Percentiles rank a stretch among this genome's conserved stretches.
These are phyloP conservation scores for Sutorius eximius DNA, from an alignment of 1,284 basidiomycete genomes.

Conservation along the genomic window DNA sequence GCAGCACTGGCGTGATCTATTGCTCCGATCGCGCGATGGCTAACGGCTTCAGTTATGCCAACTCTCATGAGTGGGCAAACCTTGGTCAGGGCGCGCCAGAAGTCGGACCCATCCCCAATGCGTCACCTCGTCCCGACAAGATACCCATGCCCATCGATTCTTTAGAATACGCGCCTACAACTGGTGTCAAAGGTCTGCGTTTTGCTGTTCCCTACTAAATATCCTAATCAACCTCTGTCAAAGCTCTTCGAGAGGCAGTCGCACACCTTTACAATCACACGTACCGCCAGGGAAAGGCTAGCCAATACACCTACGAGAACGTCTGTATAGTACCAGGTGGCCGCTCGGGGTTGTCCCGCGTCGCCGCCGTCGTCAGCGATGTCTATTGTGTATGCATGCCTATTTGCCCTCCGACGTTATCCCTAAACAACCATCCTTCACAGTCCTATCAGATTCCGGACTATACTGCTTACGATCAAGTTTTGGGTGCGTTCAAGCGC, in stretches of 20 bases:
- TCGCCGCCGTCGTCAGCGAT: conserved; percentile 88
- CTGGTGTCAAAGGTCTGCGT: conserved; percentile 76
- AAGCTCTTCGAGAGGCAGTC: conserved; percentile 67
- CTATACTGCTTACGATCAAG: conserved; percentile 85
- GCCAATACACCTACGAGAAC: conserved; percentile 89
- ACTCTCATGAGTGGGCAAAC: conserved; percentile 82
- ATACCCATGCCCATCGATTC: conserved; percentile 71
- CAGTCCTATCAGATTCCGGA: conserved; percentile 85
- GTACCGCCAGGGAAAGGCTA: conserved; percentile 77
- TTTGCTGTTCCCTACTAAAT: conserved; percentile 10
- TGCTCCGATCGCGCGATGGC: conserved; percentile 87
- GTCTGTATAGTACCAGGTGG: conserved; percentile 92
- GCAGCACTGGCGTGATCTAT: conserved; percentile 81
- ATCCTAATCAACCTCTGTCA: neutral
- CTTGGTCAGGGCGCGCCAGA: conserved; percentile 88
- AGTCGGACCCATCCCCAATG: conserved; percentile 79
- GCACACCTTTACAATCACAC: conserved; percentile 86
- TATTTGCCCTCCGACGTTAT: neutral
- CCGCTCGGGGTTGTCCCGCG: conserved; percentile 81
- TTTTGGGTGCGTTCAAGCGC: conserved; percentile 84
- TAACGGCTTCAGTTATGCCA: conserved; percentile 81
- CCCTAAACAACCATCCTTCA: conserved; percentile 4
- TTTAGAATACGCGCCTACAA: conserved; percentile 91
- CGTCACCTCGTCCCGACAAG: conserved; percentile 61
- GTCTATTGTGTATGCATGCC: conserved; percentile 63